A percentile compares a stretch with the other conserved stretches of the same genome.
Conservation (phyloP, 352 stramenopile genomes). For the Plasmopara muralis region DNA sequence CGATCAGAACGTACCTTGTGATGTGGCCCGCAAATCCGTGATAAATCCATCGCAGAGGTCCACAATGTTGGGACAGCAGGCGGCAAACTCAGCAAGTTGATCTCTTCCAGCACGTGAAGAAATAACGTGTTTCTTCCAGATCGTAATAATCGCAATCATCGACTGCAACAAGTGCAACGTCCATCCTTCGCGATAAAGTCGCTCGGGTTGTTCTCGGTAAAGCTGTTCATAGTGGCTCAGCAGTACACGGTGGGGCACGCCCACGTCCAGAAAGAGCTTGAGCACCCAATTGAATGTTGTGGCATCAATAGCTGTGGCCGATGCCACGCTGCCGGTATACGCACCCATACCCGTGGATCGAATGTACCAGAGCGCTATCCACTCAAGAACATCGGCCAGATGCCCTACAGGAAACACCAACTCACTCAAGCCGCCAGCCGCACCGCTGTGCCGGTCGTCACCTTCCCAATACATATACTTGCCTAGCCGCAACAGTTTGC, state of each 20-base stretch:
- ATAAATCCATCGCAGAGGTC: conserved; percentile 75
- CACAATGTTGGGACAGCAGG: conserved; percentile 69
- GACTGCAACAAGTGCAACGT: conserved; percentile 71
- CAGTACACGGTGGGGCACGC: conserved; percentile 64
- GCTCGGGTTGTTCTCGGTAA: conserved; percentile 62
- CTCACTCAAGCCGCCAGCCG: conserved; percentile 25
- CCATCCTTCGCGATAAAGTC: conserved; percentile 73
- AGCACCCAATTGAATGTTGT: conserved; percentile 78
- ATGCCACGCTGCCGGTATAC: conserved; percentile 31
- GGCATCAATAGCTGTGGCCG: conserved; percentile 46
- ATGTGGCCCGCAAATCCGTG: conserved; percentile 72
- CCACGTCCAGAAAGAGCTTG: conserved; percentile 77
- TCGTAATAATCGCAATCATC: conserved; percentile 61
- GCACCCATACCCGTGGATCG: conserved; percentile 45
- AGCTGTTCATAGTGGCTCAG: conserved; percentile 77
- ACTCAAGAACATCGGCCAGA: conserved; percentile 67
- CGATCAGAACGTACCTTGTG: conserved; percentile 41
- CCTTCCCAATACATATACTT: conserved; percentile 66
- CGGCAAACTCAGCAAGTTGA: conserved; percentile 61
- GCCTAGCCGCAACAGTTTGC: conserved; percentile 64
- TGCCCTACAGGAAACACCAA: conserved; percentile 77
- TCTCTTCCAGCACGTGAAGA: conserved; percentile 64
- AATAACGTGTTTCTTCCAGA: conserved; percentile 81
- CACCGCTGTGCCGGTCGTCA: conserved; percentile 40
- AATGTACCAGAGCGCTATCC: conserved; percentile 73